These are phyloP conservation scores for Mucor mucedo DNA, from an alignment of 371 early-diverging fungal genomes.

Conservation along the genomic window DNA sequence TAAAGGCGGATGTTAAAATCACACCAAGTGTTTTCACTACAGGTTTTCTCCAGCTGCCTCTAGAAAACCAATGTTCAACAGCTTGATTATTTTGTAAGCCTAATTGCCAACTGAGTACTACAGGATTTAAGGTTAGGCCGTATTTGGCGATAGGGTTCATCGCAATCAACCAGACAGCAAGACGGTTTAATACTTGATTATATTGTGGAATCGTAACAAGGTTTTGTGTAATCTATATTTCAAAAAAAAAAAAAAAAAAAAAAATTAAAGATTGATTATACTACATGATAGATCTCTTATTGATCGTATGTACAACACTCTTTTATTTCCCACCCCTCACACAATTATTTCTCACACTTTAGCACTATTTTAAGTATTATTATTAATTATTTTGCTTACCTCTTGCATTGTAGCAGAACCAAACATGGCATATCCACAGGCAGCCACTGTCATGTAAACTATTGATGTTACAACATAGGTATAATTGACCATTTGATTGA, in stretches of 20 bases:
- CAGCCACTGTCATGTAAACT: constrained; percentile 46
- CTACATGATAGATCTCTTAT: background rate
- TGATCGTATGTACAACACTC: background rate
- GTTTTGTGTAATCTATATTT: constrained; percentile 70
- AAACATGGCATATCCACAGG: constrained; percentile 80
- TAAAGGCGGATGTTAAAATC: constrained; percentile 36
- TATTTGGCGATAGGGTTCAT: constrained; percentile 77
- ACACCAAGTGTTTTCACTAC: constrained; percentile 27
- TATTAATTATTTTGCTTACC: constrained; percentile 32
- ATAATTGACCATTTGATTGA: constrained; percentile 46
- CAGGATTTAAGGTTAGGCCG: constrained; percentile 66
- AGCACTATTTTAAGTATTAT: background rate
- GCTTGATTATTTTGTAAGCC: constrained; percentile 29
- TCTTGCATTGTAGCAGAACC: constrained; percentile 65
- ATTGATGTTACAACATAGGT: constrained; percentile 41
- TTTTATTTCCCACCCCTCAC: background rate
- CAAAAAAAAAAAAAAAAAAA: background rate
- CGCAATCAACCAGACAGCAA: constrained; percentile 67
- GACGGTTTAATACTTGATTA: constrained; percentile 53
- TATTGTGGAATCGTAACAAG: constrained; percentile 65
- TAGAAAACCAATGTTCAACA: constrained; percentile 29
- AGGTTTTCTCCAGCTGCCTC: constrained; percentile 32
- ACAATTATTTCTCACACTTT: background rate
- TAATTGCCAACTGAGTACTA: constrained; percentile 61
- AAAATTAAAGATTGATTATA: background rate